A percentile compares a stretch with the other conserved stretches of the same genome.
These are phyloP conservation scores for Leccinum laetum DNA, from an alignment of 1,284 basidiomycete genomes.

Conservation along the genomic window DNA sequence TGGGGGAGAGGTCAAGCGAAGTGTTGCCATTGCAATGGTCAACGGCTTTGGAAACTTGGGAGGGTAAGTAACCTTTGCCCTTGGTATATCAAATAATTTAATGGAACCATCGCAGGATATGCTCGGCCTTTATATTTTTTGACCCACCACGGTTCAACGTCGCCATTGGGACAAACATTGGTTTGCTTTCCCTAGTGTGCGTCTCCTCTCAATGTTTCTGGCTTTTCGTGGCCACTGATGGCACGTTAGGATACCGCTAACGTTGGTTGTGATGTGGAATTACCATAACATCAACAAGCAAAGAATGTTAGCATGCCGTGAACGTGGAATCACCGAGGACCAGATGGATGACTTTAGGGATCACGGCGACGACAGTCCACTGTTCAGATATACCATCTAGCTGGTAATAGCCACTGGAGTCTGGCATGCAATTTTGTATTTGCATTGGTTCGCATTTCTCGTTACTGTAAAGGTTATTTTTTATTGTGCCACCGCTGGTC, in stretches of 20 bases:
- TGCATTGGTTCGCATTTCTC: background rate
- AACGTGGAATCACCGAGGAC: constrained; percentile 38
- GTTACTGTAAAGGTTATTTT: background rate
- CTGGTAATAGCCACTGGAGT: too few species aligned
- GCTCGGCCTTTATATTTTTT: constrained; percentile 44
- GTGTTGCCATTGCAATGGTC: constrained; percentile 54
- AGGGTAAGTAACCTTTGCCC: constrained; percentile 36
- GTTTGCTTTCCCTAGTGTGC: constrained; percentile 24
- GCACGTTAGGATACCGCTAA: constrained; percentile 23
- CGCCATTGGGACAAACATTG: constrained; percentile 47
- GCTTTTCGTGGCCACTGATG: constrained; percentile 1
- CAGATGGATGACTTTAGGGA: constrained; percentile 38
- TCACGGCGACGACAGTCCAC: constrained; percentile 46
- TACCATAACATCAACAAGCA: constrained; percentile 38
- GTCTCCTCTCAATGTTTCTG: constrained; percentile 3
- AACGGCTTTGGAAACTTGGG: constrained; percentile 55
- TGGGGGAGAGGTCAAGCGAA: constrained; percentile 53
- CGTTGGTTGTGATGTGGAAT: constrained; percentile 36
- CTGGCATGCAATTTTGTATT: background rate
- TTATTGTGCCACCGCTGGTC: background rate
- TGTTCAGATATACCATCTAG: constrained; percentile 39
- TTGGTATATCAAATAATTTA: background rate
- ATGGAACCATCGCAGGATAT: constrained; percentile 31
- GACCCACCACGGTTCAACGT: constrained; percentile 46
- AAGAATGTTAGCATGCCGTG: constrained; percentile 38